Evolutionary conservation across 2,329 filamentous ascomycete genomes (phyloP).

Genomic region (Monosporascus ibericus): DNA sequence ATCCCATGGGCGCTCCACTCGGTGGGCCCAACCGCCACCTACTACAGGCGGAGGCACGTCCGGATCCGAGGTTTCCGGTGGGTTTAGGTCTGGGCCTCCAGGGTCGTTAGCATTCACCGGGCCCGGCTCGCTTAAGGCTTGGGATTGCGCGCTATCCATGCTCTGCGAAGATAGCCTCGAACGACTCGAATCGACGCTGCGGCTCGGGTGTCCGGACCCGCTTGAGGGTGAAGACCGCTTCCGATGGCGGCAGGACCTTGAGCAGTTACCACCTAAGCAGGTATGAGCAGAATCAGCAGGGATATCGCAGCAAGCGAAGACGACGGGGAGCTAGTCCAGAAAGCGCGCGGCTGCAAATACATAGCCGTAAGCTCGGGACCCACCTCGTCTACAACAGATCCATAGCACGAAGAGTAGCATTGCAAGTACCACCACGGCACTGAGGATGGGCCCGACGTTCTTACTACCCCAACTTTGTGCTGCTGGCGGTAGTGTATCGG

Average conservation of each 20-base stretch:
- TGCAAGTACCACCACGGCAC: conserved; percentile 15
- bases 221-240: conserved; percentile 11
- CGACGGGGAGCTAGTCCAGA: neutral
- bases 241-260: conserved; percentile 9
- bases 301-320: neutral
- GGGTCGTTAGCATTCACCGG: conserved; percentile 11
- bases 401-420: conserved; percentile 18
- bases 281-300: neutral
- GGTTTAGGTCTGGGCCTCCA: conserved; percentile 6
- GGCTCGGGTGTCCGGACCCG: conserved; percentile 8
- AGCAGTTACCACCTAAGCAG: conserved; percentile 6
- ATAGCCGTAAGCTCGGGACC: no score
- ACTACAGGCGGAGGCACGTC: conserved; percentile 12
- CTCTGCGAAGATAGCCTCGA: conserved; percentile 8
- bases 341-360: no score
- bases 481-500: conserved; percentile 4
- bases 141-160: conserved; percentile 6
- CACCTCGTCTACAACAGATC: conserved; percentile 19
- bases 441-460: conserved; percentile 19
- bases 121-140: conserved; percentile 6
- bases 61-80: neutral
- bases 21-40: conserved; percentile 10
- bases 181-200: conserved; percentile 9
- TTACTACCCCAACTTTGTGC: conserved; percentile 2
- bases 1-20: conserved; percentile 1